Evolutionary conservation across 208 protist genomes (phyloP).

Genomic region (Porcisia deanei): DNA sequence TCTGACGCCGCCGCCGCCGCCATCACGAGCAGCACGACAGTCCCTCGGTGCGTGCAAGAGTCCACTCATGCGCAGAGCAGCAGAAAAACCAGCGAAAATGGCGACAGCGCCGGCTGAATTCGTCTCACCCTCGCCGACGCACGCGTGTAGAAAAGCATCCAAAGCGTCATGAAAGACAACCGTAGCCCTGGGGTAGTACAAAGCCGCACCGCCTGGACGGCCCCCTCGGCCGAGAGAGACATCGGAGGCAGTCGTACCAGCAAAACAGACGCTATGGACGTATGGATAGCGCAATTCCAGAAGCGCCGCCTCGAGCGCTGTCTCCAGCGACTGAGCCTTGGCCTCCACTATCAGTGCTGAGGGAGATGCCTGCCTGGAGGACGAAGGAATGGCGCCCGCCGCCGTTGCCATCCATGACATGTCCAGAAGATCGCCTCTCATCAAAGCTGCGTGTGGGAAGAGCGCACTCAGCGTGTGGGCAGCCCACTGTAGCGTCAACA

Average conservation of each 20-base stretch:
- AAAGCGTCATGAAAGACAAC: constrained; percentile 12
- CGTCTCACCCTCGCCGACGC: not conserved
- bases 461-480: constrained; percentile 21
- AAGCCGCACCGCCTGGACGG: not conserved
- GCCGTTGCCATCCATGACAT: not conserved
- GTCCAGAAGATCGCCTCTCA: not conserved
- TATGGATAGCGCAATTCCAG: constrained; percentile 11
- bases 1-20: not conserved
- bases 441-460: constrained; percentile 1
- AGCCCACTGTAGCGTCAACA: constrained; percentile 5
- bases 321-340: not conserved
- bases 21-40: not conserved
- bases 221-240: not conserved
- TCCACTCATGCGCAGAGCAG: constrained; percentile 26
- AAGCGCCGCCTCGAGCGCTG: constrained; percentile 16
- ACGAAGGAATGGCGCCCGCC: not conserved
- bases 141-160: constrained; percentile 7
- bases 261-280: not conserved
- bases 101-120: constrained; percentile 13
- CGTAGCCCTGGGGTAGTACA: not conserved
- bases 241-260: not conserved
- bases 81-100: constrained; percentile 27
- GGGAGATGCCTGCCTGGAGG: not conserved
- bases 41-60: not conserved
- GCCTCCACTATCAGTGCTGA: not conserved